These are phyloP conservation scores for Ramaria rubella DNA, from an alignment of 768 basidiomycete species.

Conservation along the genomic window DNA sequence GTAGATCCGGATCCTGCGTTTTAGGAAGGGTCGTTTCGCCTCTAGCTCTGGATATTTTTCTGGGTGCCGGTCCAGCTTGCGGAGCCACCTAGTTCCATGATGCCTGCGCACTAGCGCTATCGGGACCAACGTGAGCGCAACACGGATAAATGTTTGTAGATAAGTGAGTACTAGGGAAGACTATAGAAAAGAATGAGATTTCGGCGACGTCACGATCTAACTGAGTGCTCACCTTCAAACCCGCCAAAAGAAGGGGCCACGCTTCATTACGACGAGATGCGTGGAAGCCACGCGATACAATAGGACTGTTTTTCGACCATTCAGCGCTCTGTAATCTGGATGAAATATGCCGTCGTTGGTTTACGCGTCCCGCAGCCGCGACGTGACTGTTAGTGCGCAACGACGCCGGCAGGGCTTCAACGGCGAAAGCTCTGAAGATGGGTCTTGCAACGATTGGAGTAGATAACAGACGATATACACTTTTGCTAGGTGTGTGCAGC, in stretches of 20 bases:
- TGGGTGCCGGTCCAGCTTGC: slow-evolving; percentile 22
- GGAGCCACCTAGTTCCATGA: slow-evolving; percentile 42
- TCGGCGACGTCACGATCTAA: background rate
- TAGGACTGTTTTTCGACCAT: background rate
- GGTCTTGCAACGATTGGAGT: background rate
- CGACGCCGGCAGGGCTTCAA: background rate
- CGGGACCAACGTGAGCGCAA: slow-evolving; percentile 72
- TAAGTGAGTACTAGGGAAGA: slow-evolving; percentile 67
- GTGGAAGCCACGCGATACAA: background rate
- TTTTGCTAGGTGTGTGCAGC: background rate
- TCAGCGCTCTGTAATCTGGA: background rate
- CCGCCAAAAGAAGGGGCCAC: background rate
- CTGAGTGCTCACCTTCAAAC: slow-evolving; percentile 1
- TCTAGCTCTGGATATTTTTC: slow-evolving; percentile 7
- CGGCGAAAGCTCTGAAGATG: background rate
- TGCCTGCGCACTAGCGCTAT: slow-evolving; percentile 55
- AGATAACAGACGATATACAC: background rate
- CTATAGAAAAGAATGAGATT: slow-evolving; percentile 30
- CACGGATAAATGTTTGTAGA: slow-evolving; percentile 61
- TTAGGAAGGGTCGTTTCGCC: background rate
- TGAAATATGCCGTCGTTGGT: no score
- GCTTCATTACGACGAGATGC: background rate
- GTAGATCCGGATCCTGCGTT: slow-evolving; percentile 13
- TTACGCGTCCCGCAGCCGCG: background rate
- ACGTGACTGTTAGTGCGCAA: background rate